These are phyloP conservation scores for Dactylellina haptotyla DNA, from an alignment of 2,329 filamentous ascomycete genomes.

Conservation along the genomic window DNA sequence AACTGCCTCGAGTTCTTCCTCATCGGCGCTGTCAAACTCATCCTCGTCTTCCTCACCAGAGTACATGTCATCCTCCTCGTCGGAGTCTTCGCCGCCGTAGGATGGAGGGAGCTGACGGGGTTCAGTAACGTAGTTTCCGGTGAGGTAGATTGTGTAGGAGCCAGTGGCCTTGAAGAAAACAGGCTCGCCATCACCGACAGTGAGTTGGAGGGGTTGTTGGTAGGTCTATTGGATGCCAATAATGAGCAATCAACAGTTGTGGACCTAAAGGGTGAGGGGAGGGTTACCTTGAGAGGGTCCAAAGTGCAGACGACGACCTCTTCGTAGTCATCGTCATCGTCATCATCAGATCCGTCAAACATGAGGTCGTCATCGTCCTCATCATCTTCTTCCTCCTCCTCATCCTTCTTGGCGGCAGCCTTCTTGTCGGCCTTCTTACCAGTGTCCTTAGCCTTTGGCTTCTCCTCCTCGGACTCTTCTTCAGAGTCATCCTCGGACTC, in stretches of 20 bases:
- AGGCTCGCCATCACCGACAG: slow-evolving; percentile 84
- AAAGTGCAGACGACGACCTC: slow-evolving; percentile 96
- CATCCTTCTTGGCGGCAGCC: slow-evolving; percentile 68
- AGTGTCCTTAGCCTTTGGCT: slow-evolving; percentile 78
- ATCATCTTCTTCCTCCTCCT: slow-evolving; percentile 66
- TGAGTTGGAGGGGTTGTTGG: slow-evolving; percentile 95
- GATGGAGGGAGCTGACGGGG: slow-evolving; percentile 68
- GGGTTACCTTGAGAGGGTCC: slow-evolving; percentile 84
- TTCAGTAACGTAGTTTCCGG: slow-evolving; percentile 86
- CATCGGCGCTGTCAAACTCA: slow-evolving; percentile 61
- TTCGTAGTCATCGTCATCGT: slow-evolving; percentile 71
- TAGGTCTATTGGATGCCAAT: slow-evolving; percentile 72
- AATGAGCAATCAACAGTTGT: neutral
- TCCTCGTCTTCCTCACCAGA: slow-evolving; percentile 63
- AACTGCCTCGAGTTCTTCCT: slow-evolving; percentile 59
- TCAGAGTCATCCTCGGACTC: slow-evolving; percentile 65
- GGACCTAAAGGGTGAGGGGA: slow-evolving; percentile 22
- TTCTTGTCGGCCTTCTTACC: slow-evolving; percentile 68
- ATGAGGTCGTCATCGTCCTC: slow-evolving; percentile 63
- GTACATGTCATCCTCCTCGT: slow-evolving; percentile 72
- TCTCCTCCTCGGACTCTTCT: slow-evolving; percentile 73
- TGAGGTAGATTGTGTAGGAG: slow-evolving; percentile 89
- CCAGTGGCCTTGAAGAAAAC: slow-evolving; percentile 93
- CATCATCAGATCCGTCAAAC: slow-evolving; percentile 53
- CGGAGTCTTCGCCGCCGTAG: slow-evolving; percentile 64